Evolutionary conservation across 495 filamentous ascomycete genomes (phyloP), one percentile per base, ranked within the genome.

Genomic region (Immersiella caudata): DNA sequence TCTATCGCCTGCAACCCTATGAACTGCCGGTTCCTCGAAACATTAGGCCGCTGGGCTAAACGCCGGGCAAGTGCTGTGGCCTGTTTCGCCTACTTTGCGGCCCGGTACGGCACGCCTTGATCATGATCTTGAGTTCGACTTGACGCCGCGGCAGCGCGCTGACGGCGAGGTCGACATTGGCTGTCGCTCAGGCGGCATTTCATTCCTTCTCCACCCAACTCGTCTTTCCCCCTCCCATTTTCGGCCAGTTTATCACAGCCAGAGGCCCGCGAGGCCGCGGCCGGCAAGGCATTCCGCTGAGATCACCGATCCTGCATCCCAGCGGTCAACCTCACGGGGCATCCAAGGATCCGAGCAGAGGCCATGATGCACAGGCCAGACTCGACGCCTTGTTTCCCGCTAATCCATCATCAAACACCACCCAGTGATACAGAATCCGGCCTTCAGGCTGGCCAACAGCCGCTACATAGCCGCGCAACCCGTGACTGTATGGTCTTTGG

Each of bases 31-130:
- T 24, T 11, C 54, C 18, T 57, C 54, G 22, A 24, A 8, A 26
- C 26, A 57, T 57, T 21, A 57, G 54, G 54, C 54, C 54, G 54
- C 54, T 14, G 18, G 54, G 4, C 21, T 57, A 57, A 27, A 57
- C 54, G 54, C 54, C 54, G 54, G 54, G 54, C 54, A 57, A 57
- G 54, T 57, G 22, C 26, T 26, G 12, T 5, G 54, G 54, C 54
- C 54, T 25, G 54, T 57, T 57, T 57, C 54, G 18, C 54, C 54
- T 26, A 57, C 12, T 57, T 57, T 14, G 21, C 54, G 54, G 26
- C 54, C 54, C 21, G 54, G 54, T 57, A 25, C 26, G 2, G 21
- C 54, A 18, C 18, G 22, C 6, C 40, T 46, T 12, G 6, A 46
- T 18, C 16, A 12, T 46, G 40, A 46, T 14, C 40, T 14, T n/a